Base-by-base conservation (phyloP, 164 flowering plant species). In the Platanus orientalis region DNA sequence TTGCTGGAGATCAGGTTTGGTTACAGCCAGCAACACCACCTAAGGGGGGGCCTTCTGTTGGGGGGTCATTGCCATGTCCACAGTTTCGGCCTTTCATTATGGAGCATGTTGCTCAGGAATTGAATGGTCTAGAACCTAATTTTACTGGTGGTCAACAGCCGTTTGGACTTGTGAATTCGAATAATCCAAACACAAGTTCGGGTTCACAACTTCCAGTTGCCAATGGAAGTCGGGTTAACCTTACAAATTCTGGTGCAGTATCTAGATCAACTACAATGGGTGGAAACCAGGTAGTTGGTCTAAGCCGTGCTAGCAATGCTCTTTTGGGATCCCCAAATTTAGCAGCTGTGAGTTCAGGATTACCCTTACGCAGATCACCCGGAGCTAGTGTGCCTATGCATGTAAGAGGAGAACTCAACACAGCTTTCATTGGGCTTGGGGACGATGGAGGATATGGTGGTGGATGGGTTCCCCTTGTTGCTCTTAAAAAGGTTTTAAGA, bases 371-470 rank as follows among this genome's bases (percentile, higher is more conserved):
- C 6, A 71, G 92, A 72, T 54, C 94, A 59, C 78, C 90, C 14
- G 96, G 82, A 4, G 54, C 90, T 57, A 82, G 80, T 16, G 20
- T 45, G 6, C 49, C 49, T 45, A 19, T 45, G 16, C 49, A 45
- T 45, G 19, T 92, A 28, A 81, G 90, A 71, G 99, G 99, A 65
- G 99, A 95, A 60, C 71, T 95, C 52, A 92, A 92, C 76, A 92
- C 97, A n/a, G 96, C 99, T 25, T 92, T 95, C 68, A 90, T 95
- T 76, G 99, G 99, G 42, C 94, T 95, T 71, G 99, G 99, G 39
- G 99, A 92, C 82, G 99, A 95, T 80, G 99, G 99, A 44, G 99
- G 99, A 11, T 95, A 95, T 81, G 99, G 99, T 23, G 99, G 99
- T 57, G 99, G 99, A 62, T 95, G 97, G 97, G 99, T 95, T 78